Evolutionary conservation across 176 grass and related monocot species (phyloP), one percentile per base, ranked within the genome.

Genomic region (Avena eriantha): DNA sequence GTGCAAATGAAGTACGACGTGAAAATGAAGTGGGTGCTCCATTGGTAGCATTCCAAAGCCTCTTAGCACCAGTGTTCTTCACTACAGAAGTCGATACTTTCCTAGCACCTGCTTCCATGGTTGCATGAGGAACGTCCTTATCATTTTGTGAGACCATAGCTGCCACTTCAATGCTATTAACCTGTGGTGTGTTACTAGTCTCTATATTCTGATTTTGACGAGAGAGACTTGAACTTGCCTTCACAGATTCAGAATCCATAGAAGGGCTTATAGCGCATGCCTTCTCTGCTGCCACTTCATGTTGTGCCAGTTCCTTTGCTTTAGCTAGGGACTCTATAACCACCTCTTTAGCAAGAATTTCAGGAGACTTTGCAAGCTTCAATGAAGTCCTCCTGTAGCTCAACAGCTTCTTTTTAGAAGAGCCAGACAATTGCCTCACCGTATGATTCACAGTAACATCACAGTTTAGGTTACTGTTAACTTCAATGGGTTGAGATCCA

Each of bases 311-410:
- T 49, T 29, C 7, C 57, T 80, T 82, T 57, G 53, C 66, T 77
- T 82, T 65, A 82, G 79, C 45, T 36, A 14, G 46, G 57, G 14
- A 34, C 21, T 57, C 63, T 51, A 51, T 17, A 71, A 82, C 79
- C 56, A 90, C 82, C 43, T 65, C 76, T 58, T 86, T 50, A 49
- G 80, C 87, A 86, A 75, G 47, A 83, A 8, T 70, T 76, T 69
- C 68, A 72, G 61, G 36, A 92, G 86, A 58, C 63, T 69, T 92
- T 83, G 60, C 75, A 91, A 68, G 60, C 81, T 91, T 90, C 39
- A 92, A 81, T 69, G 91, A 91, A 23, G 64, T 79, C 82, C 74
- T 93, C 90, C 83, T 82, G 33, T 47, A 68, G 77, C 29, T 90
- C 43, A 88, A 47, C 17, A 83, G 33, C 69, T 87, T 88, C 29